Evolutionary conservation across 352 stramenopile species (phyloP).

Genomic region (Halophytophthora batemanensis): DNA sequence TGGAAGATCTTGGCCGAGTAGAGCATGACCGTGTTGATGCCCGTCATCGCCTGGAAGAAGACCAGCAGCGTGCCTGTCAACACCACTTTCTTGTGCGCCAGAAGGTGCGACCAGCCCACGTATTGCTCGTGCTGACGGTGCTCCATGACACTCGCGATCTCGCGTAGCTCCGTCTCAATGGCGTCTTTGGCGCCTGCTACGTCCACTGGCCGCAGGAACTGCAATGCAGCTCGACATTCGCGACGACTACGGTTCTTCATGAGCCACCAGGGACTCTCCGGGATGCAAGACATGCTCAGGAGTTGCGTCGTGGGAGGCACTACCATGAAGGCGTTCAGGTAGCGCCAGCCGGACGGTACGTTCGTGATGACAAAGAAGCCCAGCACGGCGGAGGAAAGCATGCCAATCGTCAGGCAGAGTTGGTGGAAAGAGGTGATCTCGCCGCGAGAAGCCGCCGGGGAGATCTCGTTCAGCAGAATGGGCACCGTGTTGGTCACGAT

Average conservation of each 20-base stretch:
- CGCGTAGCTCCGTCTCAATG: conserved; percentile 57
- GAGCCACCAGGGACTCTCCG: conserved; percentile 89
- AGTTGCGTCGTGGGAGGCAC: conserved; percentile 64
- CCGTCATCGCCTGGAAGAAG: conserved; percentile 87
- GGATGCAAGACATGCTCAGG: conserved; percentile 51
- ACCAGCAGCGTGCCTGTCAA: conserved; percentile 59
- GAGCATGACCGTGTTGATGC: conserved; percentile 91
- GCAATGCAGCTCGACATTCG: conserved; percentile 29
- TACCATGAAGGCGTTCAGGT: conserved; percentile 71
- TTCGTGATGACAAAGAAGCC: conserved; percentile 76
- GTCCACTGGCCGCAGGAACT: conserved; percentile 36
- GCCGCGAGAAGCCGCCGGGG: conserved; percentile 49
- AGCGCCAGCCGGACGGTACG: conserved; percentile 83
- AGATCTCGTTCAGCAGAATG: conserved; percentile 84
- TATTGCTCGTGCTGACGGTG: conserved; percentile 37
- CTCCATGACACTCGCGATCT: conserved; percentile 67
- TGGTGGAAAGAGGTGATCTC: conserved; percentile 88
- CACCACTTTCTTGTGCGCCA: conserved; percentile 58
- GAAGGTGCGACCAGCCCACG: conserved; percentile 52
- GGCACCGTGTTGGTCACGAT: conserved; percentile 82
- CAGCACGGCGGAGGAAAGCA: conserved; percentile 71
- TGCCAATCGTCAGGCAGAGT: conserved; percentile 85
- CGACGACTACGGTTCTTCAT: conserved; percentile 67
- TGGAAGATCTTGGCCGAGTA: conserved; percentile 92
- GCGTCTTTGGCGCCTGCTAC: conserved; percentile 31